Evolutionary conservation across 441 rosid species (phyloP), one percentile per base, ranked within the genome.

Genomic region (Bocquillonia castaneifolia): DNA sequence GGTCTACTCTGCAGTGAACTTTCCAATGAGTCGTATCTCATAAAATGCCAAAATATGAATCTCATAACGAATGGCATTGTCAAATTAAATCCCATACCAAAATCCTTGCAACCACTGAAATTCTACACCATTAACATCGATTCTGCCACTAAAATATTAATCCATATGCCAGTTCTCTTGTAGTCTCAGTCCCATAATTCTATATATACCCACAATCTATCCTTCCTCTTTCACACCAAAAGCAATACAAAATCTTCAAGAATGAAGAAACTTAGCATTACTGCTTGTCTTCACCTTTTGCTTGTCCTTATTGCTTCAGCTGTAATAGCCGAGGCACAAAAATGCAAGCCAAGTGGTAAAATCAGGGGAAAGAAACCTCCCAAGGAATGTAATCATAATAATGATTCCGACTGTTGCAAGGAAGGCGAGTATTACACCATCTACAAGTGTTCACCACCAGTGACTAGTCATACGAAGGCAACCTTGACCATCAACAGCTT

Each of bases 331-430:
- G 70, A 74, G 1, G 73, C 69, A 34, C 32, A 68, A 13, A 50
- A 52, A 26, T 77, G 81, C 73, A 74, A 59, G 64, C 71, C 81
- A 51, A 70, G 70, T 59, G 78, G 76, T 32, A 34, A 51, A 32
- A 13, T 76, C 20, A 68, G 42, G 51, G 82, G 75, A 0, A 68
- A 57, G 29, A 74, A 63, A 14, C 79, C 77, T 20, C 77, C 75
- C 1, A 69, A 75, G 0, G 61, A 57, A 63, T 76, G 82, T 26
- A 74, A 67, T 61, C 63, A 51, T 7, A 66, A 54, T 14, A 63
- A 81, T 25, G 75, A 64, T 29, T 72, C 82, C 3, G 75, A 76
- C 25, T 78, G 80, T 51, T 78, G 80, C 34, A 26, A 74, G 40
- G 29, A 64, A 20, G 81, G 76, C 62, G 51, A 65, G 62, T 44